phyloP scores from a whole-genome alignment of 1,284 basidiomycete genomes.

The Takashimella koratensis region DNA sequence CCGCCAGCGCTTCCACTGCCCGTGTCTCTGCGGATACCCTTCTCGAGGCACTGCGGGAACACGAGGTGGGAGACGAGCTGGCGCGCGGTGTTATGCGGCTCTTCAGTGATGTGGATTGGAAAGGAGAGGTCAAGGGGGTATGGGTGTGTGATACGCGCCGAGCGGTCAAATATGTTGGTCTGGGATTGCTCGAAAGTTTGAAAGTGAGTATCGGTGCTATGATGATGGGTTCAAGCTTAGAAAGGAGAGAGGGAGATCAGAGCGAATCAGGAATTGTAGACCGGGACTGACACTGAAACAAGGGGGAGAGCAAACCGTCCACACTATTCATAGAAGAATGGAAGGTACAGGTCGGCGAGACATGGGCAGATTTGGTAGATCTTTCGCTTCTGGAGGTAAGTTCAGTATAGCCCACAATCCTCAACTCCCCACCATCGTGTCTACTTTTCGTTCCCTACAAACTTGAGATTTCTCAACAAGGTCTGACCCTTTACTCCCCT shows the following conservation, averaged over 20 bases:
- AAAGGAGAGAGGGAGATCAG: constrained; percentile 56
- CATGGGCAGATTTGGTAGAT: constrained; percentile 60
- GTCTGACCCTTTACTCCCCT: too few relatives aligned
- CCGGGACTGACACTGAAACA: too few relatives aligned
- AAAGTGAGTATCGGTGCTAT: constrained; percentile 56
- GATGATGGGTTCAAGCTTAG: too few relatives aligned
- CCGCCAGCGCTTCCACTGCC: constrained; percentile 42
- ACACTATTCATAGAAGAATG: constrained; percentile 62
- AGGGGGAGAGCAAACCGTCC: constrained; percentile 30
- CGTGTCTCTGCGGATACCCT: constrained; percentile 55
- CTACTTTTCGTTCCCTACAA: too few relatives aligned
- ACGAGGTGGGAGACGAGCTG: constrained; percentile 64
- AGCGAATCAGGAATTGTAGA: too few relatives aligned
- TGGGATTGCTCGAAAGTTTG: constrained; percentile 64
- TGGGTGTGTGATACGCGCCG: constrained; percentile 32
- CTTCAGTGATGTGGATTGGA: constrained; percentile 60
- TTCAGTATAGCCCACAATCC: constrained; percentile 5
- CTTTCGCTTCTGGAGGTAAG: constrained; percentile 64
- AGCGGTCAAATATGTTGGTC: constrained; percentile 41
- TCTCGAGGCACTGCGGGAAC: constrained; percentile 61
- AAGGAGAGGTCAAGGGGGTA: constrained; percentile 16
- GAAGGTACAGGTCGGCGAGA: constrained; percentile 67
- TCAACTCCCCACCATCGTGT: background rate
- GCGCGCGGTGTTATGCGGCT: constrained; percentile 67
- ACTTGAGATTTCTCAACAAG: too few relatives aligned